Percentiles rank a stretch among this genome's conserved stretches.
Evolutionary conservation across 805 yeast genomes (phyloP).

Genomic region (Zygosaccharomyces siamensis): DNA sequence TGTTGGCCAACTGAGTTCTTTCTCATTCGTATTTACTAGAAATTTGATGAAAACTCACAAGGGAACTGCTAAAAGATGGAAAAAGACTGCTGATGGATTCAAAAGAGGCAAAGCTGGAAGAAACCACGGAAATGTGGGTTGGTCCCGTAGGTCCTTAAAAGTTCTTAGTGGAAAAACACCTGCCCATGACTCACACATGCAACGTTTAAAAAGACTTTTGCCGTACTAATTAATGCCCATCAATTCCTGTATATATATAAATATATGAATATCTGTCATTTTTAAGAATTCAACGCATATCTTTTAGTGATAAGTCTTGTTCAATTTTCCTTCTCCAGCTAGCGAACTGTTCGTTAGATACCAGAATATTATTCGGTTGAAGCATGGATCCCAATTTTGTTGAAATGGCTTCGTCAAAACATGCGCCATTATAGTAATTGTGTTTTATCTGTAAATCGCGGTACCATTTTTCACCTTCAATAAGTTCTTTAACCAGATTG

Average conservation of each 20-base stretch:
- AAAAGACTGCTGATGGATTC: constrained; percentile 63
- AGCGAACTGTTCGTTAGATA: constrained; percentile 31
- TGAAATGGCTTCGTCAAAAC: constrained; percentile 23
- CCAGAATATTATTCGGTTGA: constrained; percentile 31
- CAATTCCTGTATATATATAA: constrained; percentile 7
- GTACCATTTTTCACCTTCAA: constrained; percentile 60
- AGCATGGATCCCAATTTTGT: constrained; percentile 36
- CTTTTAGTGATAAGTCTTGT: constrained; percentile 28
- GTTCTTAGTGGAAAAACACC: constrained; percentile 55
- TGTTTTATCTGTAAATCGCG: constrained; percentile 47
- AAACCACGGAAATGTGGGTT: constrained; percentile 90
- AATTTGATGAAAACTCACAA: constrained; percentile 68
- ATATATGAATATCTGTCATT: neutral
- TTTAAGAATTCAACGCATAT: constrained; percentile 3
- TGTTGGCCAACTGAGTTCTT: constrained; percentile 7
- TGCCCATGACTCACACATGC: constrained; percentile 53
- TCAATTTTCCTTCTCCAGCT: constrained; percentile 34
- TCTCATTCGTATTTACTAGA: constrained; percentile 28
- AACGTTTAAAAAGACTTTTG: constrained; percentile 52
- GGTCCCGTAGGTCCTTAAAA: constrained; percentile 59
- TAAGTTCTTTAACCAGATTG: constrained; percentile 47
- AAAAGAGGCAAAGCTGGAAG: constrained; percentile 76
- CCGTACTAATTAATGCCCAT: constrained; percentile 34
- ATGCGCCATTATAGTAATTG: constrained; percentile 32
- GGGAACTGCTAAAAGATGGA: constrained; percentile 84